phyloP scores from a whole-genome alignment of 176 grass and related monocot species.

The Musa acuminata region DNA sequence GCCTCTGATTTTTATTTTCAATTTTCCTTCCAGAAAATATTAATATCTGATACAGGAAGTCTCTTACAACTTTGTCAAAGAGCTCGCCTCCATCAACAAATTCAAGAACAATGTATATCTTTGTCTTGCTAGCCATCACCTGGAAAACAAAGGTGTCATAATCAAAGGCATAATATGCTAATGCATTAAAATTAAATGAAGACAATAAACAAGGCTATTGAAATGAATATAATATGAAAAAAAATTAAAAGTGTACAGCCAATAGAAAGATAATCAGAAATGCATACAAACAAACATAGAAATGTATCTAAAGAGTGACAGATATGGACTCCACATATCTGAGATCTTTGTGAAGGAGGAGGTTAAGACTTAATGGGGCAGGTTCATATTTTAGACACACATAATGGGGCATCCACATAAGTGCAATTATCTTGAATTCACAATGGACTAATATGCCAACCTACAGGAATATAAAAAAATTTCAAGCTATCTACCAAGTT shows the following conservation, averaged over 20 bases:
- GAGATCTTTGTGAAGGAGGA: too few relatives aligned
- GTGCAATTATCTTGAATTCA: not conserved
- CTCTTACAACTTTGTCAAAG: slow-evolving; percentile 86
- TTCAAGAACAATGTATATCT: slow-evolving; percentile 99
- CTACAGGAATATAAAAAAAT: not conserved
- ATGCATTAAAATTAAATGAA: slow-evolving; percentile 1
- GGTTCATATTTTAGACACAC: not conserved
- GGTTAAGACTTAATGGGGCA: too few relatives aligned
- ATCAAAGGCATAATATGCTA: not conserved
- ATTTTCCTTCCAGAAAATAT: not conserved
- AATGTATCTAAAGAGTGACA: too few relatives aligned
- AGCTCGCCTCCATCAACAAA: slow-evolving; percentile 93
- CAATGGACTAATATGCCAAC: not conserved
- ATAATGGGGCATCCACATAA: not conserved
- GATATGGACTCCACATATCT: too few relatives aligned
- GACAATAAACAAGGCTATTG: not conserved
- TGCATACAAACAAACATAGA: not conserved
- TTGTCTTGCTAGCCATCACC: slow-evolving; percentile 94
- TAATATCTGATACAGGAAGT: not conserved
- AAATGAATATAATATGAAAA: not conserved
- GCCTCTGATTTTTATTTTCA: not conserved
- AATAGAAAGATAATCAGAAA: not conserved
- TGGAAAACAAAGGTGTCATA: slow-evolving; percentile 24
- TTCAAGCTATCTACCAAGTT: not conserved
- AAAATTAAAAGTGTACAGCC: not conserved